These are phyloP conservation scores for Lachancea mirantina DNA, from an alignment of 805 yeast genomes.

Conservation along the genomic window DNA sequence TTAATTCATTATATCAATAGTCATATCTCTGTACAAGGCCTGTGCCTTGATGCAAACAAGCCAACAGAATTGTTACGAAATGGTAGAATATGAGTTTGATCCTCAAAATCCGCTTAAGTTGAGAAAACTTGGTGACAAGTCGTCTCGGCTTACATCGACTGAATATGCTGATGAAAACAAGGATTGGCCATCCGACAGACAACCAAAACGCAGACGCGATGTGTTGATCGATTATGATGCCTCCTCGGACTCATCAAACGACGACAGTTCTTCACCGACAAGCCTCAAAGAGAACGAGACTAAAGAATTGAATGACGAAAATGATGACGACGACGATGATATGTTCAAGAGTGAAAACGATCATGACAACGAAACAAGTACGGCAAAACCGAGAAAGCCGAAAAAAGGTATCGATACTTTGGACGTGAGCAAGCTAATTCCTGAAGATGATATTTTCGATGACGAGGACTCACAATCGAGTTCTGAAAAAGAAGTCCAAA, in stretches of 20 bases:
- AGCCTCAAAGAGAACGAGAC: not conserved
- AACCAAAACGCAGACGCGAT: no score
- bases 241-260: slow-evolving; percentile 13
- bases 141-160: no score
- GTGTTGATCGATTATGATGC: no score
- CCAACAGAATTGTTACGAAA: not conserved
- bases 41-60: not conserved
- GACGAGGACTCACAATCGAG: slow-evolving; percentile 12
- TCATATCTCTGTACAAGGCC: not conserved
- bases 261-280: not conserved
- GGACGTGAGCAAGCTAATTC: slow-evolving; percentile 25
- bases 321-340: slow-evolving; percentile 32
- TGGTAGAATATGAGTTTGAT: slow-evolving; percentile 2
- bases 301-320: slow-evolving; percentile 2
- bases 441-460: not conserved
- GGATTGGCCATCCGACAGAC: no score
- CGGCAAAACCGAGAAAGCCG: slow-evolving; percentile 16
- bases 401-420: slow-evolving; percentile 2
- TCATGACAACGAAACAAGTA: slow-evolving; percentile 39
- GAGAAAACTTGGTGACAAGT: slow-evolving; percentile 2
- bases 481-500: slow-evolving; percentile 22
- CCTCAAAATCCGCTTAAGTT: slow-evolving; percentile 3
- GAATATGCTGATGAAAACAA: no score
- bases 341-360: slow-evolving; percentile 34
- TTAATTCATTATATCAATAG: slow-evolving; percentile 1